Evolutionary conservation across 306 rosid species (phyloP).

Genomic region (Malus fusca): DNA sequence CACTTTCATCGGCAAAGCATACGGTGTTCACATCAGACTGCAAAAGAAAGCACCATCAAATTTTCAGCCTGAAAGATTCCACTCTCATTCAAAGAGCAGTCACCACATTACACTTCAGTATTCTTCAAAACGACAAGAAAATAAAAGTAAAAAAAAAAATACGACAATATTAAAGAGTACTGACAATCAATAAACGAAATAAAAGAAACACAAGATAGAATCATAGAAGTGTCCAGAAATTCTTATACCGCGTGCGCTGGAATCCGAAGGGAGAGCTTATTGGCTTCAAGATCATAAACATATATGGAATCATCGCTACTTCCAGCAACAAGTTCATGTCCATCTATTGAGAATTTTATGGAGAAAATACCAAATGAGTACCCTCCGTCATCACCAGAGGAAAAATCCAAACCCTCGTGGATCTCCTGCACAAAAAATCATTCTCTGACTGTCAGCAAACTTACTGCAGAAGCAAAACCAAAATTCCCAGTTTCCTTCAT

Average conservation of each 20-base stretch:
- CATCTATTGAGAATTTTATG: constrained; percentile 78
- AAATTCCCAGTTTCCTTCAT: background rate
- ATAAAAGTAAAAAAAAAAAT: background rate
- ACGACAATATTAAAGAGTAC: background rate
- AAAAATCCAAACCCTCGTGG: constrained; percentile 66
- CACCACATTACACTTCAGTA: background rate
- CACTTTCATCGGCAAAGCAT: constrained; percentile 87
- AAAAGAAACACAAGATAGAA: background rate
- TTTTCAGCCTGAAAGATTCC: background rate
- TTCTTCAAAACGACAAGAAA: background rate
- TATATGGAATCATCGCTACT: constrained; percentile 70
- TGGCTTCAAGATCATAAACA: constrained; percentile 83
- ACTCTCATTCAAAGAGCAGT: background rate
- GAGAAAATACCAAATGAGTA: constrained; percentile 75
- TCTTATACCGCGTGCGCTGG: constrained; percentile 58
- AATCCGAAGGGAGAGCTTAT: constrained; percentile 71
- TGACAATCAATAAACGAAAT: background rate
- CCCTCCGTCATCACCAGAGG: constrained; percentile 38
- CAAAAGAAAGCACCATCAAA: constrained; percentile 26
- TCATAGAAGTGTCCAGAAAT: background rate
- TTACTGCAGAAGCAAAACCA: background rate
- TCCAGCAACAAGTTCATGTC: constrained; percentile 86
- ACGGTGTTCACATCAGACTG: constrained; percentile 95
- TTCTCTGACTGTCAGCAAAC: constrained; percentile 3
- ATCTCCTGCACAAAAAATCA: constrained; percentile 59